These are phyloP conservation scores for Annulohypoxylon truncatum DNA, from an alignment of 2,329 filamentous ascomycete species.

Conservation along the genomic window DNA sequence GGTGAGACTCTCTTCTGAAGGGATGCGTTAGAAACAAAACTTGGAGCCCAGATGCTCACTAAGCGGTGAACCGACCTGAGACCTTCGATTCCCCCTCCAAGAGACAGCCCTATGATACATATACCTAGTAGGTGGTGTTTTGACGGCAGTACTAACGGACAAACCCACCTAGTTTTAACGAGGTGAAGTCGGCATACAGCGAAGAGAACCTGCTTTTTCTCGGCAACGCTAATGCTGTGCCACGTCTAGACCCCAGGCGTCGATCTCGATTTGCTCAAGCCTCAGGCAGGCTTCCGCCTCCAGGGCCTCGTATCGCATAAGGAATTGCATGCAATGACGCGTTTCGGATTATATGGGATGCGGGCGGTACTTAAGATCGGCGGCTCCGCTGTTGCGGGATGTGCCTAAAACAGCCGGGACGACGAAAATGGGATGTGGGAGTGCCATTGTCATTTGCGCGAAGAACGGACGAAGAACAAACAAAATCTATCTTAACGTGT, in stretches of 20 bases:
- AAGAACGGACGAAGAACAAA: slow-evolving; percentile 1
- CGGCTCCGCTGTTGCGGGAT: slow-evolving; percentile 16
- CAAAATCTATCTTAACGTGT: slow-evolving; percentile 1
- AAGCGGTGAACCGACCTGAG: slow-evolving; percentile 1
- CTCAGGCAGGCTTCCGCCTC: slow-evolving; percentile 26
- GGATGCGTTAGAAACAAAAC: not conserved
- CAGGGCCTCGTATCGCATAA: slow-evolving; percentile 38
- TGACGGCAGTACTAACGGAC: slow-evolving; percentile 10
- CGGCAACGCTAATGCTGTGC: slow-evolving; percentile 37
- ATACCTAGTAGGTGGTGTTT: slow-evolving; percentile 1
- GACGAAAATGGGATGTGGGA: not conserved
- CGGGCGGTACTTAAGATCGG: slow-evolving; percentile 35
- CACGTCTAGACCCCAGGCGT: slow-evolving; percentile 34
- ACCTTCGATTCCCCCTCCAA: not conserved
- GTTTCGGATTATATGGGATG: slow-evolving; percentile 36
- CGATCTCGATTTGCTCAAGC: slow-evolving; percentile 42
- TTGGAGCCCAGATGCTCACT: not conserved
- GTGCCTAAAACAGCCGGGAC: slow-evolving; percentile 17
- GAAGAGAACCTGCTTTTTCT: slow-evolving; percentile 37
- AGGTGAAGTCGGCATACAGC: slow-evolving; percentile 33
- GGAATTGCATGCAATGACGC: slow-evolving; percentile 32
- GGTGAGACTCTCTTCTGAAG: slow-evolving; percentile 2
- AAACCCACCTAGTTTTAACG: slow-evolving; percentile 17
- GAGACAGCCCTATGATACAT: not conserved
- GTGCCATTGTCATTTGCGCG: not conserved